Evolutionary conservation across 1,139 yeast genomes (phyloP), one percentile per base, ranked within the genome.

Genomic region (Saccharomycopsis hybrid): DNA sequence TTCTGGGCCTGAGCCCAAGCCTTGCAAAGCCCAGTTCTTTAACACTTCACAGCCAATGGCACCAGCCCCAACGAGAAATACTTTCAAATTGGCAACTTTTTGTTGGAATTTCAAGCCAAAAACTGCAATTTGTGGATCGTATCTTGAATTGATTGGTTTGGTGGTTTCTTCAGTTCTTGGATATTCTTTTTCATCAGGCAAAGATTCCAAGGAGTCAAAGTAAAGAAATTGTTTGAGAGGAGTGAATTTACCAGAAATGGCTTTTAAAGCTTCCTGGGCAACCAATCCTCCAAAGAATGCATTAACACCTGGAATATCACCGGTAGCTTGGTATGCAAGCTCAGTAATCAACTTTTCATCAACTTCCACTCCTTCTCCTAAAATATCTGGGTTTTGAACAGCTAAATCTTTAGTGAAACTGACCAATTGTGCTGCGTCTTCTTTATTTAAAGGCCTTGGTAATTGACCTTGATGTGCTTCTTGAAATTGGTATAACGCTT

Each of bases 11-110:
- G 95, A 75, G 35, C 96, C 97, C 52, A 92, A 72, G 46, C 99
- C 98, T 81, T 90, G 77, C 78, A 92, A 77, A 5, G 98, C 97
- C 97, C 97, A 92, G 64, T 89, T 90, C 69, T 92, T 92, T 62
- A 92, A 75, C 94, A 94, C 92, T 70, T 92, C 99, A 71, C 99
- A 92, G 45, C 99, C 99, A 73, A 92, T 92, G 39, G 99, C 99
- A 64, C 99, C 99, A 2, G 97, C 80, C 47, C 99, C 99, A 41
- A 92, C 98, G 58, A 92, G 73, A 66, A 92, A 92, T 3, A 90
- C 88, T 62, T 78, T 84, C 57, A 86, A 71, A 65, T 90, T 87
- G 43, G 87, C 78, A 55, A 92, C 69, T 47, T 71, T 72, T 60
- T 84, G 79, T 62, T 87, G 92, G 70, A 78, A 88, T 41, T 78